Conservation (phyloP, 257 asterid genomes). For the Solanum stenotomum region DNA sequence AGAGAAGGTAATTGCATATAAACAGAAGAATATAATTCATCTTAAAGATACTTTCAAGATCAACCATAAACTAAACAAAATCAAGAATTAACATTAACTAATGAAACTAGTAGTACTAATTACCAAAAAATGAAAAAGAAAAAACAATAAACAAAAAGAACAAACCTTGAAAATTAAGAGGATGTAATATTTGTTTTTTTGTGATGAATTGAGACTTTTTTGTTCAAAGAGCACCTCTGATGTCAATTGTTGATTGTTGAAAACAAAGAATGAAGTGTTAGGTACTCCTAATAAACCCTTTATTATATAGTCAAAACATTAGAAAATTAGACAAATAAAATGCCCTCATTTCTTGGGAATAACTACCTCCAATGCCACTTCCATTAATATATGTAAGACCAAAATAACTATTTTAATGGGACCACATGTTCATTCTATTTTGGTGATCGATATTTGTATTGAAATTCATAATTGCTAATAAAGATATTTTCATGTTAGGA, state of each 20-base stretch:
- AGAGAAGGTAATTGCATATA: background rate
- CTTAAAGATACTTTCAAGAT: background rate
- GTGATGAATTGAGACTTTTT: background rate
- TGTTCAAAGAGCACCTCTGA: background rate
- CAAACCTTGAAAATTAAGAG: background rate
- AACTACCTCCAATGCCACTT: background rate
- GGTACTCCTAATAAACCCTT: background rate
- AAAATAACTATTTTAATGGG: background rate
- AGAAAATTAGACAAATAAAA: background rate
- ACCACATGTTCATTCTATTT: background rate
- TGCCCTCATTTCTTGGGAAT: background rate
- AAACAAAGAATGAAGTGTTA: background rate
- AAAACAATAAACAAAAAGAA: background rate
- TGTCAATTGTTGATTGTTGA: background rate
- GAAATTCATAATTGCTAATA: background rate
- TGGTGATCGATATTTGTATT: too few relatives aligned
- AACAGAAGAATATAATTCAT: background rate
- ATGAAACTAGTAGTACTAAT: background rate
- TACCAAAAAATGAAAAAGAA: background rate
- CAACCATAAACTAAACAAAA: background rate
- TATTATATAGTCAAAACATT: background rate
- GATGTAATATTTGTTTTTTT: background rate
- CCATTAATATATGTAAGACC: background rate
- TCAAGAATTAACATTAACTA: background rate
- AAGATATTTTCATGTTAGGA: background rate